phyloP scores from a whole-genome alignment of 208 protist species.

The Spongospora subterranea region DNA sequence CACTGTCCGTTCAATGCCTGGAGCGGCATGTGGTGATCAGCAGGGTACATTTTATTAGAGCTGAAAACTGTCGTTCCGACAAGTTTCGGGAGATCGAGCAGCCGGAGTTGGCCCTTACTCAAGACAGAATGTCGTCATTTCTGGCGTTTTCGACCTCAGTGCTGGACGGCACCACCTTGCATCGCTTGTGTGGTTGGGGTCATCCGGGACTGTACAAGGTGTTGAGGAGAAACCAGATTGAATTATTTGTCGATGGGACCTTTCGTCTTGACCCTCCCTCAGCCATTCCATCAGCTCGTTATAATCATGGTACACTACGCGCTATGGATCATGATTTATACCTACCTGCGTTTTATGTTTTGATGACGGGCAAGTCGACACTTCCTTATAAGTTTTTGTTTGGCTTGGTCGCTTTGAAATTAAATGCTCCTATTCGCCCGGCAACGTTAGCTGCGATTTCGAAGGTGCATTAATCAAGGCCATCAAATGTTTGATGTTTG shows the following conservation, averaged over 20 bases:
- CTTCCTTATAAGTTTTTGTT: not conserved
- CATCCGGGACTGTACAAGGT: not conserved
- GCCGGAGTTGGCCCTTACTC: not conserved
- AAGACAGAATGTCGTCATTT: not conserved
- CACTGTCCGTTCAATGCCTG: not conserved
- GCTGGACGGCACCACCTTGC: not conserved
- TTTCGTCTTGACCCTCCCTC: not conserved
- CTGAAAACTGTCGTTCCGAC: not conserved
- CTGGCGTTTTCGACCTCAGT: not conserved
- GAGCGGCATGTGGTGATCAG: not conserved
- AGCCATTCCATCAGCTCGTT: not conserved
- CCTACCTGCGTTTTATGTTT: not conserved
- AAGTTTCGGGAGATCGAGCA: not conserved
- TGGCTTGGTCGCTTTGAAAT: not conserved
- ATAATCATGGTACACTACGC: not conserved
- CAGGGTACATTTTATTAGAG: not conserved
- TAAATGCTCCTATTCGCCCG: not conserved
- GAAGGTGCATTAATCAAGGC: not conserved
- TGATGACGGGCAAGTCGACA: not conserved
- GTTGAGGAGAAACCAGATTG: not conserved
- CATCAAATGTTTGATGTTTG: not conserved
- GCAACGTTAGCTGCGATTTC: not conserved
- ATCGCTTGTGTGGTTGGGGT: not conserved
- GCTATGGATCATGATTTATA: not conserved
- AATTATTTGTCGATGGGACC: not conserved